Base-by-base conservation (phyloP, 2,329 filamentous ascomycete species). In the Beauveria bassiana region DNA sequence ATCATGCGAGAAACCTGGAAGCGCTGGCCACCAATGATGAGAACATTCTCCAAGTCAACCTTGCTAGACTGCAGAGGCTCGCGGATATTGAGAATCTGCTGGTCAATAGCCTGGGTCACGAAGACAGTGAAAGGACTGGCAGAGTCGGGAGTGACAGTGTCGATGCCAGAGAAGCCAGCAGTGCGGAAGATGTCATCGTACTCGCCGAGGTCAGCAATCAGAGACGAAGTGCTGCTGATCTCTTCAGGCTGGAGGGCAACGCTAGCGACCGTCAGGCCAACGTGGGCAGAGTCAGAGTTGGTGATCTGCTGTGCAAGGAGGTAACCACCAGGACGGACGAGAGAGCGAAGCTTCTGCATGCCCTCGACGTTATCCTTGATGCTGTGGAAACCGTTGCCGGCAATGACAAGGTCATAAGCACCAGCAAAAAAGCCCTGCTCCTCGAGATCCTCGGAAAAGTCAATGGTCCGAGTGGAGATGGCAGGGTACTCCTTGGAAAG, bases 91-190 rank as follows among this genome's bases (percentile, higher is more conserved):
- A 47, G 18, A 14, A 64, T 53, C 45, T 61, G 52, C 45, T 59
- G 43, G 50, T 64, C 63, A 50, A 63, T 43, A 38, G 63, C 61
- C 54, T 64, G 63, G 7, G 63, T 59, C 43, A 63, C 58, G 34
- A 64, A 63, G n/a, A 63, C 38, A 22, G 50, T 52, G 22, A 62
- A 52, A 24, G 63, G 56, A 24, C 40, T 62, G 51, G 31, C 42
- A 38, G 46, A 51, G 47, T 57, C 61, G 40, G 63, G 57, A 8
- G 61, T 64, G 45, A 54, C 43, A 4, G 63, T 63, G 45, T 64
- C 63, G 20, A 62, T 61, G 16, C 63, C 63, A 20, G 63, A 64
- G 45, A 64, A 64, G 16, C 63, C 63, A 43, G 61, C 54, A 14
- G 50, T 45, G 34, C 60, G 62, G 26, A 64, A 50, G 7, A 62